phyloP scores from a whole-genome alignment of 495 filamentous ascomycete genomes.

The Baudoinia panamericana region DNA sequence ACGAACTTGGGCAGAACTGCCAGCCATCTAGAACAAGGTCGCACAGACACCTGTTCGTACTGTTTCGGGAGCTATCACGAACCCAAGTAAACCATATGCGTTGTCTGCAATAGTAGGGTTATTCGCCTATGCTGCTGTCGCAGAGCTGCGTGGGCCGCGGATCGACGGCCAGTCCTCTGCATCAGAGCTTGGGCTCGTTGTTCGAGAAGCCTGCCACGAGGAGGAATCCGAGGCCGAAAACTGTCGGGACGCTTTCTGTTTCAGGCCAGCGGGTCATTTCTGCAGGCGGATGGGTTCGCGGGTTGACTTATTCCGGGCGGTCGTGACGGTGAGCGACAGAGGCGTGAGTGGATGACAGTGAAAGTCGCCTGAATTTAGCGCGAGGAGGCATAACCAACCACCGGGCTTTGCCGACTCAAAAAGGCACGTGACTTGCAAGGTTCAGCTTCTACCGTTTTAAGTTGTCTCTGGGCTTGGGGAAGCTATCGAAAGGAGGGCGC shows the following conservation, averaged over 20 bases:
- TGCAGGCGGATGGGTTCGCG: not conserved
- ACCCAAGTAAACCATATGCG: slow-evolving; percentile 1
- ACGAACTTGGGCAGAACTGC: no score
- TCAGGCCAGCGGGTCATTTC: not conserved
- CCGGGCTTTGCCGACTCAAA: not conserved
- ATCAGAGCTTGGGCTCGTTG: not conserved
- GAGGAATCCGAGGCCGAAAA: not conserved
- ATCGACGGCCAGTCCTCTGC: slow-evolving; percentile 2
- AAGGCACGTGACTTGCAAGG: not conserved
- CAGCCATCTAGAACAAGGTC: no score
- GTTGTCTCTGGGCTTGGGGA: no score
- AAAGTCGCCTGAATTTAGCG: not conserved
- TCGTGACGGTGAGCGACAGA: not conserved
- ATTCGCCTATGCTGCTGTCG: not conserved
- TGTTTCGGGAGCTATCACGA: no score
- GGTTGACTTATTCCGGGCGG: no score
- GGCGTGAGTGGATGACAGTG: slow-evolving; percentile 3
- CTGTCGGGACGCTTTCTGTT: slow-evolving; percentile 5
- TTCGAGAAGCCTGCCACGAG: not conserved
- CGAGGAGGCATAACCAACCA: not conserved
- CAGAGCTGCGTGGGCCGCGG: slow-evolving; percentile 2
- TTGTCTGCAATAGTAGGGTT: not conserved
- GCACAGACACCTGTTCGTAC: no score
- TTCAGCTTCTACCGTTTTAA: not conserved
- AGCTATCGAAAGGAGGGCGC: no score